These are phyloP conservation scores for Chytriomyces sp. DNA, from an alignment of 192 early-diverging fungal genomes.

Conservation along the genomic window DNA sequence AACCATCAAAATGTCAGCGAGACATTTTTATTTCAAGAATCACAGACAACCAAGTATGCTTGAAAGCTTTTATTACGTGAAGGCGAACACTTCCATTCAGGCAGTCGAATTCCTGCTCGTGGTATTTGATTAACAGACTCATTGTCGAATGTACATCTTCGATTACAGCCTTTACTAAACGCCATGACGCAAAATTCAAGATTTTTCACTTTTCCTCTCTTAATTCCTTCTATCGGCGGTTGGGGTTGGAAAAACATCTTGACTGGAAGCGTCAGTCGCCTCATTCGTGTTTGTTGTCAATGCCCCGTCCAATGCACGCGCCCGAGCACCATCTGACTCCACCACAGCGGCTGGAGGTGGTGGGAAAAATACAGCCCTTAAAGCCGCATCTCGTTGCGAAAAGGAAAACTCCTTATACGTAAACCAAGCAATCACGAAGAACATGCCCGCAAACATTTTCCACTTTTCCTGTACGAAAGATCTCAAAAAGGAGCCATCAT, in stretches of 20 bases:
- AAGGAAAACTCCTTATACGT: neutral
- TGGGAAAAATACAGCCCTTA: neutral
- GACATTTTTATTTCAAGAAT: neutral
- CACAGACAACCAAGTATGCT: neutral
- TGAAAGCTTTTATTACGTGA: slow-evolving; percentile 24
- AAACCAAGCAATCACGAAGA: slow-evolving; percentile 1
- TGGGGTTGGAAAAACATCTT: no score
- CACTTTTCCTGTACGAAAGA: slow-evolving; percentile 3
- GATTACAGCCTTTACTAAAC: no score
- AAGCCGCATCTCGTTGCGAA: neutral
- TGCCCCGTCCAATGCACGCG: no score
- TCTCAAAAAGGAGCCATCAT: neutral
- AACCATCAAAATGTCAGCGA: neutral
- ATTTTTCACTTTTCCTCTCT: no score
- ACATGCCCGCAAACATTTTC: slow-evolving; percentile 17
- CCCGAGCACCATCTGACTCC: no score
- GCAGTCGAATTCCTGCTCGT: slow-evolving; percentile 39
- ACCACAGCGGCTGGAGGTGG: neutral
- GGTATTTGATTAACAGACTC: slow-evolving; percentile 38
- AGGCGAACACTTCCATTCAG: slow-evolving; percentile 46
- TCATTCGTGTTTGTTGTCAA: no score
- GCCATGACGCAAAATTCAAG: no score
- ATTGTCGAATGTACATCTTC: no score
- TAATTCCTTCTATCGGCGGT: no score
- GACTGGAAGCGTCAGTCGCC: no score